Conservation (phyloP, 352 stramenopile genomes). For the Phytophthora melonis region DNA sequence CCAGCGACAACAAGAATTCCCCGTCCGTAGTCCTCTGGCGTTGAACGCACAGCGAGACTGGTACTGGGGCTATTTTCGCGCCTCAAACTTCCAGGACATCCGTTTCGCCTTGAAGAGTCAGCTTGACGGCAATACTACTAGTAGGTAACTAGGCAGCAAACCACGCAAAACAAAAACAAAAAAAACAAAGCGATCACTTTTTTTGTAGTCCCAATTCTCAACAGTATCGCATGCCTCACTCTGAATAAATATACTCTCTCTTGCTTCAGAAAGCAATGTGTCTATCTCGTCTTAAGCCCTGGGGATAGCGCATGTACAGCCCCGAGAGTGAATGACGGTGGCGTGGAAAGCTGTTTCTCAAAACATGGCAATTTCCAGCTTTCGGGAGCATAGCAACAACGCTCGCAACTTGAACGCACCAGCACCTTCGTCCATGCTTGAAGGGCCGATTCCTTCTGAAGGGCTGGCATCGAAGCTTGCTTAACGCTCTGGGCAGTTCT, state of each 20-base stretch:
- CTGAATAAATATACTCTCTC: constrained; percentile 28
- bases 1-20: constrained; percentile 5
- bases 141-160: neutral
- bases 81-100: constrained; percentile 1
- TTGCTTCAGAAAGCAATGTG: constrained; percentile 21
- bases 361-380: neutral
- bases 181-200: neutral
- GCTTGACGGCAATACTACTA: neutral
- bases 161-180: neutral
- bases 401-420: neutral
- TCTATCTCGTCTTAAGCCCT: constrained; percentile 5
- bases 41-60: neutral
- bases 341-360: neutral
- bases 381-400: neutral
- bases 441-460: neutral
- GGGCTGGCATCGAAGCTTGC: neutral
- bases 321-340: neutral
- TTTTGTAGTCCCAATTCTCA: constrained; percentile 4
- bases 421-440: neutral
- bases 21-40: neutral
- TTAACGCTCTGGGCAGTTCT: neutral
- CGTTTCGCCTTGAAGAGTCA: constrained; percentile 2
- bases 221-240: neutral
- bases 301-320: neutral
- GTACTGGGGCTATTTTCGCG: constrained; percentile 9